Evolutionary conservation across 306 rosid genomes (phyloP).

Genomic region (Cajanus cajan): DNA sequence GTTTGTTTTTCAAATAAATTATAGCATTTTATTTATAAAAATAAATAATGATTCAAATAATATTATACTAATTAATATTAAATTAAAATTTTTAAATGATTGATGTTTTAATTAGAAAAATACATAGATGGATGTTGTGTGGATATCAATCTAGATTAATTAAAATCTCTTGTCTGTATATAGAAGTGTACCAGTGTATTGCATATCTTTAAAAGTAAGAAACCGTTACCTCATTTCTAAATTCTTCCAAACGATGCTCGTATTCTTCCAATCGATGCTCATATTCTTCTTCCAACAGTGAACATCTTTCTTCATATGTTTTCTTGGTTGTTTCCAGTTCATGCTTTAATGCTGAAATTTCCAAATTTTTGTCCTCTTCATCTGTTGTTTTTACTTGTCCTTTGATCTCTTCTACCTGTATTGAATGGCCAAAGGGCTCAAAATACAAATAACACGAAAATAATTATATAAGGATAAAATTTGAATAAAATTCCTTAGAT

Average conservation of each 20-base stretch:
- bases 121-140: background rate
- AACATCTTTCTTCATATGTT: conserved; percentile 44
- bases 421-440: conserved; percentile 21
- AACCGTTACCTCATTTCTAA: background rate
- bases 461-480: background rate
- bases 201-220: background rate
- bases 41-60: background rate
- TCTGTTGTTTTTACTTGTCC: background rate
- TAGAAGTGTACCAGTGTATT: background rate
- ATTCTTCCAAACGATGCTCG: conserved; percentile 44
- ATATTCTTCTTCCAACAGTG: conserved; percentile 46
- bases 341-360: conserved; percentile 49
- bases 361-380: conserved; percentile 40
- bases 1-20: background rate
- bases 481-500: background rate
- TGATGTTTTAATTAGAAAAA: background rate
- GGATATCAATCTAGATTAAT: background rate
- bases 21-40: background rate
- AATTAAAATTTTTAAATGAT: background rate
- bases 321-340: conserved; percentile 51
- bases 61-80: background rate
- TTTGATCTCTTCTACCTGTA: background rate
- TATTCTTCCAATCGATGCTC: conserved; percentile 37
- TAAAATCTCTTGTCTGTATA: background rate
- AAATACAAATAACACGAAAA: background rate